Base-by-base conservation (phyloP, 768 basidiomycete species). In the Kwoniella bestiolae region DNA sequence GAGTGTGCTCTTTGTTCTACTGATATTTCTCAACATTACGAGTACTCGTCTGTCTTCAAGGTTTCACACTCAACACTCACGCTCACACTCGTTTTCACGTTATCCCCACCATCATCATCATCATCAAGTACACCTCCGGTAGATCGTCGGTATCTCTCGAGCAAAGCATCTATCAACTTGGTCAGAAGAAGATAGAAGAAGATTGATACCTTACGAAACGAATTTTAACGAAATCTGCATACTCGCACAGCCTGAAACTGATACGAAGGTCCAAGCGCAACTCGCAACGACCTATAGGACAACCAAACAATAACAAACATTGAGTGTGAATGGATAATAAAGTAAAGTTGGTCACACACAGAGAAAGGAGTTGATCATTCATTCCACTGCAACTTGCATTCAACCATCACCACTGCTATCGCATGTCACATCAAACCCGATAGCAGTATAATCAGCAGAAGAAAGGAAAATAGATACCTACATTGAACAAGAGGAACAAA, bases 311-410 rank as follows among this genome's bases (percentile, higher is more conserved):
- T 23, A 21, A 9, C 46, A n/a, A 5, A 25, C 18, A 9, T 47
- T 14, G 46, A n/a, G 46, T 23, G 46, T 47, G 23, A 21, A 8
- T 41, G 38, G 8, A 8, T 8, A 41, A 41, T 8, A 41, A 21
- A 25, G 23, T 47, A 47, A 21, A 47, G 46, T 47, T 47, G 46
- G 46, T 47, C 46, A 47, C 46, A 23, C 46, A 47, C 46, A 25
- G 46, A 23, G 18, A 47, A 47, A 47, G 46, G 46, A 47, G 25
- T 47, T 23, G 21, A 5, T 5, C 14, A 46, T 23, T 5, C 46
- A 25, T 47, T 21, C 46, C 11, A 47, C 25, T 25, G 3, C 46
- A n/a, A n/a, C n/a, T 21, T 7, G 11, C 46, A 47, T 47, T 47
- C 23, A 47, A 21, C n/a, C n/a, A 47, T 47, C 46, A 25, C 46